phyloP scores from a whole-genome alignment of 306 rosid genomes.

The Hippophae rhamnoides region DNA sequence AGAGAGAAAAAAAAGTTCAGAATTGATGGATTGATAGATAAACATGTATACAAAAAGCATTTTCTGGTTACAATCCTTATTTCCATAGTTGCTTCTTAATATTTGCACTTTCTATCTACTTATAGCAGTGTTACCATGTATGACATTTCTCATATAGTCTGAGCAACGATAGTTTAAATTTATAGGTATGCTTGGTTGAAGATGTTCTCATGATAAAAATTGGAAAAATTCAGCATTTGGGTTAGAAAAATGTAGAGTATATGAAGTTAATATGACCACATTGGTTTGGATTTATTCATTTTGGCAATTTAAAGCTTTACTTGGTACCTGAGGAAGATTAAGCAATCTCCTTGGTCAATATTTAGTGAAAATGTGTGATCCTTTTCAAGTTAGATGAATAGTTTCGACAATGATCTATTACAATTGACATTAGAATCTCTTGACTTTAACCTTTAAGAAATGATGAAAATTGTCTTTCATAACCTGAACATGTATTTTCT shows the following conservation, averaged over 20 bases:
- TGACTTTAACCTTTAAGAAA: too few species aligned
- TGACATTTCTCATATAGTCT: neutral
- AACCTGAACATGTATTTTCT: too few species aligned
- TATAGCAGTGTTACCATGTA: neutral
- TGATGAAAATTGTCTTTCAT: too few species aligned
- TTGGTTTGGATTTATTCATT: conserved; percentile 20
- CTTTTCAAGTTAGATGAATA: neutral
- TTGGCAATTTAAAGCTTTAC: conserved; percentile 19
- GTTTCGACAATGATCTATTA: neutral
- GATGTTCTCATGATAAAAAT: neutral
- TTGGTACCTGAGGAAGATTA: conserved; percentile 20
- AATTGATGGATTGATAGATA: neutral
- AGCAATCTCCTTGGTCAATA: conserved; percentile 4
- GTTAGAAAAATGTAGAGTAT: neutral
- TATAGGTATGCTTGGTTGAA: neutral
- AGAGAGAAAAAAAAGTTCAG: too few species aligned
- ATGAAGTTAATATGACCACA: conserved; percentile 13
- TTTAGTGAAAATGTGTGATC: neutral
- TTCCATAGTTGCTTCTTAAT: neutral
- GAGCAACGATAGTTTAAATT: neutral
- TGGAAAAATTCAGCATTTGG: neutral
- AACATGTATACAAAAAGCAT: neutral
- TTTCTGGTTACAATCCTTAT: neutral
- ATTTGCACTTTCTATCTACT: neutral
- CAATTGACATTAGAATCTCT: too few species aligned